phyloP scores from a whole-genome alignment of 257 asterid genomes.

The Mitragyna speciosa region DNA sequence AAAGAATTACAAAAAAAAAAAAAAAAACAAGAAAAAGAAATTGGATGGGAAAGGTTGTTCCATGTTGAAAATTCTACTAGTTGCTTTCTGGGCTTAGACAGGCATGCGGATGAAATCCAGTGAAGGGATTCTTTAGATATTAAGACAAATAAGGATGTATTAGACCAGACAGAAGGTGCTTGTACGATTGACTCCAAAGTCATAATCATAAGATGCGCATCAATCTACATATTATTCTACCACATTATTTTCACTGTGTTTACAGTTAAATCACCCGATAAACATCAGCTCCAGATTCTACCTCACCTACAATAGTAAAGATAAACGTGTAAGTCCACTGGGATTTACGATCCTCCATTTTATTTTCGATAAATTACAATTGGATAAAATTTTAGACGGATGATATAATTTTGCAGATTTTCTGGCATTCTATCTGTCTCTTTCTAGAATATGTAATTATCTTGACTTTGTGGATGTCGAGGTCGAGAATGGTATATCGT shows the following conservation, averaged over 20 bases:
- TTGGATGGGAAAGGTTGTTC: neutral
- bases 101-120: neutral
- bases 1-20: too few relatives aligned
- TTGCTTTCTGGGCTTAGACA: neutral
- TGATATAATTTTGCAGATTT: too few relatives aligned
- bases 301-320: neutral
- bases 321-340: too few relatives aligned
- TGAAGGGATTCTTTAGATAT: neutral
- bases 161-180: neutral
- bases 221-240: neutral
- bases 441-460: too few relatives aligned
- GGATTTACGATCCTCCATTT: too few relatives aligned
- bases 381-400: too few relatives aligned
- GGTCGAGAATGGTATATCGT: too few relatives aligned
- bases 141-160: neutral
- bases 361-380: too few relatives aligned
- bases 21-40: neutral
- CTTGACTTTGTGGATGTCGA: too few relatives aligned
- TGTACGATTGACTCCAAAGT: constrained; percentile 6
- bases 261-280: neutral
- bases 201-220: constrained; percentile 12
- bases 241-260: neutral
- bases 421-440: too few relatives aligned
- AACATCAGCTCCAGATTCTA: neutral
- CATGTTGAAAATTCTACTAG: neutral